Evolutionary conservation across 78 protist species (phyloP), one percentile per base, ranked within the genome.

Genomic region (Protostelium mycophagum): DNA sequence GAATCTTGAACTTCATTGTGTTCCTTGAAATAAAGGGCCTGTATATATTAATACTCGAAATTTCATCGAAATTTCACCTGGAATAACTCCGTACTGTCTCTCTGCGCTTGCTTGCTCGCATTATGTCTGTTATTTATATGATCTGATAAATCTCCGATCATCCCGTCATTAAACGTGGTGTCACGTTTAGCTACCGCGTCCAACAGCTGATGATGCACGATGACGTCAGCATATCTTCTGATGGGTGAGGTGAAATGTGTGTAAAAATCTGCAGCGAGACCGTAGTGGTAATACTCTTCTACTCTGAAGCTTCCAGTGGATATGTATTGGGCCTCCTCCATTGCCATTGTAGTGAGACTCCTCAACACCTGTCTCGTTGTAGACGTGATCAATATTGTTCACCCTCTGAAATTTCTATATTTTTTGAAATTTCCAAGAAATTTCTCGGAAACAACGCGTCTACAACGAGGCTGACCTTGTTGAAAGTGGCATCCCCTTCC

Each of bases 171-270:
- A 29, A 73, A 89, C n/a, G 28, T 0, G 37, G 28, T 28, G n/a
- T 87, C 85, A 28, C n/a, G 36, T 23, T 36, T 39, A n/a, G 29
- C 38, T 31, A 93, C 35, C 0, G 95, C 88, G 29, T 83, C 86
- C 91, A 89, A 84, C 35, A 93, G 36, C 38, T 89, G 93, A 39
- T 93, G 63, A 38, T 93, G 95, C 28, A 93, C 95, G 51, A 93
- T 90, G n/a, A 93, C 90, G 86, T 93, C 95, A 0, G 95, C 93
- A 86, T 93, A 93, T 29, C 95, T n/a, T 35, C 95, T 35, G 86
- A 93, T 93, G 35, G 95, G 95, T 87, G 95, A 93, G 0, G 99
- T 98, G 94, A 98, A 98, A 88, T 98, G 99, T 9, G 99, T 98
- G 95, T 98, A 98, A 28, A 96, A 91, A 29, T 93, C 94, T 0